Evolutionary conservation across 129 eudicot species (phyloP), one percentile per base, ranked within the genome.

Genomic region (sunflower (Helianthus annuus)): DNA sequence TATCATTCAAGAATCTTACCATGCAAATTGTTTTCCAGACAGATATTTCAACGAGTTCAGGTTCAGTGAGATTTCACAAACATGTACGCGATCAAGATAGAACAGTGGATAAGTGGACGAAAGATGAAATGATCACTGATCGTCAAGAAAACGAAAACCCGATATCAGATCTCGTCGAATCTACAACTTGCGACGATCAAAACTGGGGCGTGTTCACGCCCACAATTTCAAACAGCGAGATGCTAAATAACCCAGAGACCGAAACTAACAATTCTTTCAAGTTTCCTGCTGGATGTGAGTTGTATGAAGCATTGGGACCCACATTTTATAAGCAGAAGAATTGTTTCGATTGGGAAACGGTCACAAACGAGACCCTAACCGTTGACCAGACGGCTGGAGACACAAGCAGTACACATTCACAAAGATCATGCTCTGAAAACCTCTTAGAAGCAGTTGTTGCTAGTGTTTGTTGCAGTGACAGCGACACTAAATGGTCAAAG

Each of bases 381-480:
- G 79, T 79, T 74, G 34, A 77, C 64, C 73, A 81, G 53, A 86
- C 84, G 71, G 78, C 82, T 6, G 83, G 38, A 22, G 82, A 79
- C 78, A 81, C 84, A 22, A 74, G 78, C 66, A 55, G 79, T 74
- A 65, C 81, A 22, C 68, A 70, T 74, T 56, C 81, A 16, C 68
- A 70, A n/a, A 79, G 66, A 70, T 66, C 84, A 3, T 85, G 80
- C 75, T 57, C 87, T 12, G 91, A 83, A 69, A 78, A 91, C 75
- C 96, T 91, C 70, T 81, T 91, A 40, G 99, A 88, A 73, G 96
- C 96, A n/a, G 88, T 91, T 45, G 94, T 95, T 64, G 95, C 91
- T 38, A 95, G 83, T 46, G 81, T 81, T 75, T 76, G 85, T 81
- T 80, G 73, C 39, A 83, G 84, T 44, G 86, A 70, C 39, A 68